A percentile compares a stretch with the other conserved stretches of the same genome.
Evolutionary conservation across 1,139 yeast species (phyloP).

Genomic region (Candida sojae): DNA sequence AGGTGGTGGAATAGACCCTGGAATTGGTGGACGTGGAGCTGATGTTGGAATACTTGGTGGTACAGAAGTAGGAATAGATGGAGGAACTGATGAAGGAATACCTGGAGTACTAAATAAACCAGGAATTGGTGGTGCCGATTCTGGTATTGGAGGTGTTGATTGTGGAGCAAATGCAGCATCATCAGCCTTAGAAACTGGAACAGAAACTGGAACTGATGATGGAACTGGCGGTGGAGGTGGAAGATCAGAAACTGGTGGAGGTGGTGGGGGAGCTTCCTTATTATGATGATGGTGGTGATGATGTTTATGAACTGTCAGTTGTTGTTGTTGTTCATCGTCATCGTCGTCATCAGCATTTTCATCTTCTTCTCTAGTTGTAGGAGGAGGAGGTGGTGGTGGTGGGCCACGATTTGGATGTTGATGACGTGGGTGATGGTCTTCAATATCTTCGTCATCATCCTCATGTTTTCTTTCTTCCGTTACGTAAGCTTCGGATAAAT

Average conservation of each 20-base stretch:
- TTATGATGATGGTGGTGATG: conserved; percentile 19
- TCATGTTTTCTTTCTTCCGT: conserved; percentile 9
- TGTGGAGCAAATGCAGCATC: neutral
- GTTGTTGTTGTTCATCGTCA: conserved; percentile 6
- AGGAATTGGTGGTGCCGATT: conserved; percentile 8
- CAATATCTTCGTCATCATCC: conserved; percentile 14
- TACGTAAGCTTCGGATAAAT: conserved; percentile 35
- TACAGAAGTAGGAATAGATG: conserved; percentile 7
- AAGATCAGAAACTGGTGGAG: conserved; percentile 2
- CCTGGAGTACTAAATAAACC: conserved; percentile 5
- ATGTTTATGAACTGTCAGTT: conserved; percentile 16
- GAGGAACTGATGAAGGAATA: conserved; percentile 5
- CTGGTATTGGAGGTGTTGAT: neutral
- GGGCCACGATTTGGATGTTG: conserved; percentile 16
- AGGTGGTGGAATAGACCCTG: conserved; percentile 2
- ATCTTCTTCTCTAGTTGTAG: neutral
- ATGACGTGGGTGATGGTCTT: conserved; percentile 9
- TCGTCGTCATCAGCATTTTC: neutral
- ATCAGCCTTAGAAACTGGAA: neutral
- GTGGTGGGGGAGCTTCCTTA: conserved; percentile 12
- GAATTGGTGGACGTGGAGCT: conserved; percentile 5
- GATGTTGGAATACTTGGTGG: conserved; percentile 1
- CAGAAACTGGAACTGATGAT: conserved; percentile 7
- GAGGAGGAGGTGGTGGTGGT: conserved; percentile 12
- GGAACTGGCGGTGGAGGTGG: conserved; percentile 10